These are phyloP conservation scores for Pythium sp. DNA, from an alignment of 352 stramenopile genomes.

Conservation along the genomic window DNA sequence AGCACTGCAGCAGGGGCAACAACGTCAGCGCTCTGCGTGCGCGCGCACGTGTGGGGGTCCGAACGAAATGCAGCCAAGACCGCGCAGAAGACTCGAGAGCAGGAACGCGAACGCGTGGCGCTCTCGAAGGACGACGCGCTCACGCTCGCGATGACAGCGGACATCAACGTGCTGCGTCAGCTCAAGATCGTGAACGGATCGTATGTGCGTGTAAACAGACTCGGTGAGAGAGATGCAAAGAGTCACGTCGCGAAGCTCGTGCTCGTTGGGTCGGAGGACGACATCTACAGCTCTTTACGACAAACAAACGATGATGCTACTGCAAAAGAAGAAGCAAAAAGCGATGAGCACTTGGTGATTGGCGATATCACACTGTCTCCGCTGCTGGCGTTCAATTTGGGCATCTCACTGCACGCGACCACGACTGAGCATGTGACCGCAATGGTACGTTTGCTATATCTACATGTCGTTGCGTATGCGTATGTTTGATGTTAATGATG, in stretches of 20 bases:
- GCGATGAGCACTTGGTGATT: neutral
- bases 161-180: slow-evolving; percentile 39
- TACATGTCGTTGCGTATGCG: neutral
- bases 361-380: slow-evolving; percentile 48
- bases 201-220: slow-evolving; percentile 35
- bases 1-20: neutral
- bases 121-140: slow-evolving; percentile 27
- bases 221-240: slow-evolving; percentile 11
- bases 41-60: slow-evolving; percentile 34
- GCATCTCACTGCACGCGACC: slow-evolving; percentile 41
- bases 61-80: neutral
- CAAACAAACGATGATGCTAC: slow-evolving; percentile 2
- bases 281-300: slow-evolving; percentile 12
- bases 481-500: neutral
- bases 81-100: neutral
- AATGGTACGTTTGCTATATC: slow-evolving; percentile 23
- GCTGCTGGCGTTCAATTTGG: slow-evolving; percentile 78
- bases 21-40: slow-evolving; percentile 15
- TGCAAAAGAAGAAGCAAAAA: neutral
- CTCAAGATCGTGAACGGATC: slow-evolving; percentile 49
- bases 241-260: slow-evolving; percentile 37
- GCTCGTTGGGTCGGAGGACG: slow-evolving; percentile 16
- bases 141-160: slow-evolving; percentile 32
- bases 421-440: slow-evolving; percentile 23
- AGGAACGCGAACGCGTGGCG: neutral